Evolutionary conservation across 2,329 filamentous ascomycete genomes (phyloP), one percentile per base, ranked within the genome.

Genomic region (Penicillium brevicompactum): DNA sequence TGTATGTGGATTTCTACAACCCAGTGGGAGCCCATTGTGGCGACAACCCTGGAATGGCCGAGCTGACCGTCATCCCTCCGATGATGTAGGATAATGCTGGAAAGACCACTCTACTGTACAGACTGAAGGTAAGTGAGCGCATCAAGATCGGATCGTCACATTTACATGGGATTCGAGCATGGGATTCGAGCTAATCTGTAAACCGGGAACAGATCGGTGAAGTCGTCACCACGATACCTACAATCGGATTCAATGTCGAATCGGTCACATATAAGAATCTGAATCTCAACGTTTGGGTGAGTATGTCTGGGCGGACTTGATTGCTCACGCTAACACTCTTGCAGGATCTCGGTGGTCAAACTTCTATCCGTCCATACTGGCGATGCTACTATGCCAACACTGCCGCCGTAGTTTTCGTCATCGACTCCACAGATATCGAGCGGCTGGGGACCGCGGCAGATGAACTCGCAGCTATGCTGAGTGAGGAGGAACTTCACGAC

Each of bases 381-480:
- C 86, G 94, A 74, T 99, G 94, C 80, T 99, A 99, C 83, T 99
- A 97, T 73, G 91, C 92, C 72, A 97, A 99, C 80, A 99, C 94
- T 0, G 93, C 94, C 30, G 94, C 94, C 16, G 94, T 99, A 64
- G 93, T 99, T 70, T 99, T 99, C 80, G 94, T 99, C 59, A 93
- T 99, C 71, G 94, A 99, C 75, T 94, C 90, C 41, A 99, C 94
- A 65, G 94, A 99, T 82, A 95, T 97, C 70, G 93, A 97, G 70
- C 89, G 94, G 61, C 79, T 99, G 63, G 87, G 91, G 63, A 99
- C 92, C 18, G 94, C 94, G 3, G 87, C 91, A 2, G 94, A 97
- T 72, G 94, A 99, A 77, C 80, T 99, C 53, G 85, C 88, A 54
- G 91, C 92, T 14, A 99, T 99, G 94, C 78, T 99, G 60, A 95